Evolutionary conservation across 192 early-diverging fungal genomes (phyloP), one percentile per base, ranked within the genome.

Genomic region (Helicostylum pulchrum): DNA sequence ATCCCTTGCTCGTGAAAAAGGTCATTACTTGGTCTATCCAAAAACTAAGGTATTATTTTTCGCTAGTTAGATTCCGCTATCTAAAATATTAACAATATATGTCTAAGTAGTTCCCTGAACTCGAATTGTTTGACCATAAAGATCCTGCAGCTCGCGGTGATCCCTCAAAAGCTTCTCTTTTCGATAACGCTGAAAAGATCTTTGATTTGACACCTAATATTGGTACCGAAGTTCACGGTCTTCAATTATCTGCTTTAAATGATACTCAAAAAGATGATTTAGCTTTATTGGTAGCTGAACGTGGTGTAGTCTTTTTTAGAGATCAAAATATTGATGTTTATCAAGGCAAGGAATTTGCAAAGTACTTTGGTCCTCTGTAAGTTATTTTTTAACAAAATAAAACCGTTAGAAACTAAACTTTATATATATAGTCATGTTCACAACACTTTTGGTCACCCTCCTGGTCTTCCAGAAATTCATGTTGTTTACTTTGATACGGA

Each of bases 261-360:
- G 69, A 70, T 21, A 36, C 61, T 12, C 74, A 76, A 49, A 70
- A 70, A 36, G 55, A 70, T 19, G 74, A 76, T 45, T 39, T 76
- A 17, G 74, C 66, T 32, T 30, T 68, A 15, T 43, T 76, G 30
- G 71, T 68, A 46, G 74, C 70, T 30, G 73, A 74, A 19, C 73
- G 73, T 8, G 73, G 73, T 47, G 73, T 74, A 10, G 73, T 74
- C 10, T 74, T 70, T 39, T 74, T 74, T 55, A 68, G 67, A 54
- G 43, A 70, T 8, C 73, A 74, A 55, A 68, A 74, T 1, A 74
- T 74, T 30, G 45, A 59, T 31, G 43, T 63, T 7, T 51, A 74
- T 12, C 53, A 74, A 51, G 52, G 53, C 15, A 2, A 57, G 8
- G 73, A 74, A n/a, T 31, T 74, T 34, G 68, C 62, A 47, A 60